Conservation (phyloP, 2,329 filamentous ascomycete genomes). For the Emmonsiellopsis sp. region DNA sequence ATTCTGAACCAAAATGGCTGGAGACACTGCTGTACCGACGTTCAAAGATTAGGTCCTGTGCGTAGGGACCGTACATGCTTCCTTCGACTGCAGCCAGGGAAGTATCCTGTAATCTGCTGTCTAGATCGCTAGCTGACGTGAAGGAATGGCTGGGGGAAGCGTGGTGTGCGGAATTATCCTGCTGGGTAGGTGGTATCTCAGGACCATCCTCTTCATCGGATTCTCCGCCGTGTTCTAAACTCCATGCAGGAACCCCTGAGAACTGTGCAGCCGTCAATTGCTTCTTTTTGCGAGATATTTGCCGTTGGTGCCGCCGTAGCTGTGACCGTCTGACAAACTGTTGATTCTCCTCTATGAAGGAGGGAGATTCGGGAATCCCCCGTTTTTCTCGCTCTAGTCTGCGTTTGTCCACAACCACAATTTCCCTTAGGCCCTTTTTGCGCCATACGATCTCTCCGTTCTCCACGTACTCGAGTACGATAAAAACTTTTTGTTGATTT, state of each 20-base stretch:
- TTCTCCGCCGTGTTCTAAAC: constrained; percentile 66
- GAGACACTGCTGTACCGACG: constrained; percentile 74
- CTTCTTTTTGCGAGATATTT: constrained; percentile 50
- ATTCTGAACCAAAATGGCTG: constrained; percentile 43
- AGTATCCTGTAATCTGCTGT: constrained; percentile 20
- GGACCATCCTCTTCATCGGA: constrained; percentile 40
- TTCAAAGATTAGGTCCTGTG: constrained; percentile 47
- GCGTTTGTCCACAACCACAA: constrained; percentile 72
- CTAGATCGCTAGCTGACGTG: constrained; percentile 35
- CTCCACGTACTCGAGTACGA: constrained; percentile 91
- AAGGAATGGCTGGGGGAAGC: constrained; percentile 46
- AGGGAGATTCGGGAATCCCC: constrained; percentile 62
- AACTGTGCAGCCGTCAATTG: constrained; percentile 46
- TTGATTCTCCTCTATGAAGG: constrained; percentile 34
- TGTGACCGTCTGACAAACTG: constrained; percentile 31
- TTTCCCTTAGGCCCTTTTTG: constrained; percentile 73
- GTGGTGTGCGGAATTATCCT: constrained; percentile 48
- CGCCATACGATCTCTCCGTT: constrained; percentile 92
- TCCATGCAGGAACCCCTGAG: constrained; percentile 62
- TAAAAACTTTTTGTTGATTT: constrained; percentile 93
- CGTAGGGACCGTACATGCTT: constrained; percentile 67
- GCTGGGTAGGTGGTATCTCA: constrained; percentile 25
- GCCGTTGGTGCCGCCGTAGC: constrained; percentile 35
- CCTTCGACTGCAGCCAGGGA: constrained; percentile 55
- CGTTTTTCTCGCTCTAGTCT: constrained; percentile 66